Evolutionary conservation across 148 eudicot genomes (phyloP).

Genomic region (Rhododendron williamsianum): DNA sequence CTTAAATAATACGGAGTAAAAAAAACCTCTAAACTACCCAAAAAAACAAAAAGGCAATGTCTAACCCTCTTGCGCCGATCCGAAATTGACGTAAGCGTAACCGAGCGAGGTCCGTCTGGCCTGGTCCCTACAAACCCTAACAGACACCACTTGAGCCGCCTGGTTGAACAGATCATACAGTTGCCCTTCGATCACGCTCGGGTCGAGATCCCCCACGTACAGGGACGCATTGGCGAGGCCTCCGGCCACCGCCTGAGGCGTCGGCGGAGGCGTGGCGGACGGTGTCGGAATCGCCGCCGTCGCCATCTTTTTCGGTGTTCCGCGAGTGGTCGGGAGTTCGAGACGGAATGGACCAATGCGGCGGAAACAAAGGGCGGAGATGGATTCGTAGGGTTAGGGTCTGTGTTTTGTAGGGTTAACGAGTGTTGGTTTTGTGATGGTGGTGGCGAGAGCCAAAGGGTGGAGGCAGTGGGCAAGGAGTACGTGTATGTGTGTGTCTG

Average conservation of each 20-base stretch:
- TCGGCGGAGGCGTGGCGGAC: not conserved
- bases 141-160: conserved; percentile 41
- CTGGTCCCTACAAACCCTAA: conserved; percentile 61
- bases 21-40: not conserved
- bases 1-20: too few species aligned
- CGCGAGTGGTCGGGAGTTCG: not conserved
- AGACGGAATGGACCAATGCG: not conserved
- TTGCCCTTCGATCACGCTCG: conserved; percentile 37
- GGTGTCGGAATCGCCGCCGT: not conserved
- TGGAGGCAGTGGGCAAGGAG: not conserved
- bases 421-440: not conserved
- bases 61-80: conserved; percentile 36
- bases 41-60: not conserved
- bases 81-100: conserved; percentile 55
- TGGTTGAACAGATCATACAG: conserved; percentile 46
- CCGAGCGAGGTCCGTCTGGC: conserved; percentile 35
- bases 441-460: not conserved
- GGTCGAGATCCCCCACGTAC: conserved; percentile 58
- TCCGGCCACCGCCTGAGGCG: conserved; percentile 12
- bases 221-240: conserved; percentile 29
- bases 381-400: not conserved
- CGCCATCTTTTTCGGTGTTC: not conserved
- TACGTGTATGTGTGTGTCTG: not conserved
- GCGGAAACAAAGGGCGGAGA: not conserved
- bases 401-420: not conserved